Conservation (phyloP, 306 rosid genomes). For the Ochetophila trinervis region DNA sequence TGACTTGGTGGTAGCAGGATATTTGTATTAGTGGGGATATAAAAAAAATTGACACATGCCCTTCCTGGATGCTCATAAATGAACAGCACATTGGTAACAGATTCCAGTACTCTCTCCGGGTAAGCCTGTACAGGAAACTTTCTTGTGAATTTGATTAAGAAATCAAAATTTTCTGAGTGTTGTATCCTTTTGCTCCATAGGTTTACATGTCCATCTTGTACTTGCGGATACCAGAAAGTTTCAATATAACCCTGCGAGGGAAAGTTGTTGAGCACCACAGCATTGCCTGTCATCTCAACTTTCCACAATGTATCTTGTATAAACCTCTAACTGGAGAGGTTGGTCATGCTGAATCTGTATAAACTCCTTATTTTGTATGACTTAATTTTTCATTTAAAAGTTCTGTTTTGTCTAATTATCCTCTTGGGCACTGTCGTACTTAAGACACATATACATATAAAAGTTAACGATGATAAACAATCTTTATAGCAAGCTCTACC, state of each 20-base stretch:
- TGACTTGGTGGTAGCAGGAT: conserved; percentile 58
- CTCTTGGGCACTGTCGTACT: background rate
- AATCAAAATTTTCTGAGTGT: conserved; percentile 18
- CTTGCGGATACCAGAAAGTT: conserved; percentile 57
- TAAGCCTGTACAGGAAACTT: conserved; percentile 38
- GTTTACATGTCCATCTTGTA: conserved; percentile 89
- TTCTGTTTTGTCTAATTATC: background rate
- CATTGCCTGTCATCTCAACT: conserved; percentile 73
- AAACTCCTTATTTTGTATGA: background rate
- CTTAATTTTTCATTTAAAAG: background rate
- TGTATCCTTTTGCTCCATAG: conserved; percentile 42
- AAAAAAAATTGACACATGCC: conserved; percentile 27
- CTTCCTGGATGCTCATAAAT: conserved; percentile 36
- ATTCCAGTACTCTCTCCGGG: conserved; percentile 71
- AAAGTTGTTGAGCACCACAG: conserved; percentile 65
- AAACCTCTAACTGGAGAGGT: conserved; percentile 73
- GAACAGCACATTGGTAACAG: conserved; percentile 78
- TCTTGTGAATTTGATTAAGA: conserved; percentile 10
- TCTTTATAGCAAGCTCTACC: background rate
- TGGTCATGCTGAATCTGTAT: conserved; percentile 35
- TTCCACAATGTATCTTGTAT: conserved; percentile 58
- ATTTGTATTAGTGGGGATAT: conserved; percentile 63
- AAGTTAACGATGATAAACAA: background rate
- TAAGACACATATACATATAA: background rate
- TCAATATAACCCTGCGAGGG: conserved; percentile 73